These are phyloP conservation scores for Aspergillus sp. DNA, from an alignment of 2,329 filamentous ascomycete genomes.

Conservation along the genomic window DNA sequence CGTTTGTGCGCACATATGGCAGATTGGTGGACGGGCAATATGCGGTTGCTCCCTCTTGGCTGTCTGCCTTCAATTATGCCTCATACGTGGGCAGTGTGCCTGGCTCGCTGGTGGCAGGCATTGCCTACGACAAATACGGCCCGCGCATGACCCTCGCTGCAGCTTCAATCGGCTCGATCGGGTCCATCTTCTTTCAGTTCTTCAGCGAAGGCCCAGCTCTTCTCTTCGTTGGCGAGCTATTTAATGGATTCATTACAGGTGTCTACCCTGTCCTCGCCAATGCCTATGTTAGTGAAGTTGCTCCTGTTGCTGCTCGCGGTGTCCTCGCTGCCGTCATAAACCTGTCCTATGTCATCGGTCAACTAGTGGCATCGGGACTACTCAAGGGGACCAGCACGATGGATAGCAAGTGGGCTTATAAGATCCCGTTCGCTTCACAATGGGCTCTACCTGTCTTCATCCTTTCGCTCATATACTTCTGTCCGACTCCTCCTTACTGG, in stretches of 20 bases:
- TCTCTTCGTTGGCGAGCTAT: constrained; percentile 49
- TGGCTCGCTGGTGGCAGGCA: neutral
- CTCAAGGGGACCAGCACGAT: constrained; percentile 46
- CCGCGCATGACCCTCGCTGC: neutral
- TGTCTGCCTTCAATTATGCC: neutral
- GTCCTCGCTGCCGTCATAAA: constrained; percentile 47
- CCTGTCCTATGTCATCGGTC: constrained; percentile 47
- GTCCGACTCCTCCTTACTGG: constrained; percentile 54
- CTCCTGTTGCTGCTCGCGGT: constrained; percentile 39
- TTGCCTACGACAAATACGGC: neutral
- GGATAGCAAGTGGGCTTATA: constrained; percentile 50
- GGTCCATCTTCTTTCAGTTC: constrained; percentile 50
- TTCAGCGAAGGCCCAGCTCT: constrained; percentile 47
- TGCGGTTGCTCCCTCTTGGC: neutral
- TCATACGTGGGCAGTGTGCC: neutral
- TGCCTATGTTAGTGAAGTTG: constrained; percentile 47
- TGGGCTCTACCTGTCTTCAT: constrained; percentile 54
- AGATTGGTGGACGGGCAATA: neutral
- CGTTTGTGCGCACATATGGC: neutral
- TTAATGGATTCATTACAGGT: constrained; percentile 51
- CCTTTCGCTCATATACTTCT: constrained; percentile 44
- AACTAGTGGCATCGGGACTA: constrained; percentile 51
- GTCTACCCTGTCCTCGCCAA: constrained; percentile 49
- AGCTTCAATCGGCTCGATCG: neutral
- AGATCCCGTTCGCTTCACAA: constrained; percentile 52